Evolutionary conservation across 2,329 filamentous ascomycete genomes (phyloP), one percentile per base, ranked within the genome.

Genomic region (Cladosporium sp.): DNA sequence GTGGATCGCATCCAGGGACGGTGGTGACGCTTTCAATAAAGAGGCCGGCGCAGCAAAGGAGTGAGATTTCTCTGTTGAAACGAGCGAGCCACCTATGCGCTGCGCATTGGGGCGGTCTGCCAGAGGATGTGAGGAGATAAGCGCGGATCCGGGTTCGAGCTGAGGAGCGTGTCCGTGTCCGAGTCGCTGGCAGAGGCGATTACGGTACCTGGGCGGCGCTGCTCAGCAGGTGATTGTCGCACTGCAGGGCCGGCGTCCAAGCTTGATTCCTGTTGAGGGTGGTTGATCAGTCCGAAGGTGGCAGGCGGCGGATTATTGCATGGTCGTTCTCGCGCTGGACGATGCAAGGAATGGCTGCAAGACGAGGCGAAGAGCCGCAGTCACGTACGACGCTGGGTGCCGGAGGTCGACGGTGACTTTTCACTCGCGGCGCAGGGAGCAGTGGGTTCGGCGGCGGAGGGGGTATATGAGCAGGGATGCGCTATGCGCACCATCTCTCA

Each of bases 301-400:
- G 48, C 35, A 37, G 34, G 32, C 48, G 33, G 48, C 48, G 48
- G 48, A 43, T 50, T 50, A 50, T 43, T 50, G 48, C 48, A 50
- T 50, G 32, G 32, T 50, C 32, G 38, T 50, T 50, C 35, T 50
- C 48, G 48, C 48, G 41, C 14, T 50, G 48, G 41, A 50, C 42
- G 13, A 50, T 50, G 48, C 48, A 50, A 50, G 48, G 48, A 43
- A 50, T 43, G 46, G 40, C 40, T 35, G 48, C 48, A 40, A 50
- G 40, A 33, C 41, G 31, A 37, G 37, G 48, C 48, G 48, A 37
- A 18, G 32, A 50, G 48, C 48, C 46, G 46, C 46, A 49, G 38
- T 42, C 35, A 38, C 35, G 10, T 38, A 38, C 16, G 16, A 13
- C 8, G 46, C 37, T n/a, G 35, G 37, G 37, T 32, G 28, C 37